Evolutionary conservation across 1,284 basidiomycete species (phyloP).

Genomic region (Cerrena zonata): DNA sequence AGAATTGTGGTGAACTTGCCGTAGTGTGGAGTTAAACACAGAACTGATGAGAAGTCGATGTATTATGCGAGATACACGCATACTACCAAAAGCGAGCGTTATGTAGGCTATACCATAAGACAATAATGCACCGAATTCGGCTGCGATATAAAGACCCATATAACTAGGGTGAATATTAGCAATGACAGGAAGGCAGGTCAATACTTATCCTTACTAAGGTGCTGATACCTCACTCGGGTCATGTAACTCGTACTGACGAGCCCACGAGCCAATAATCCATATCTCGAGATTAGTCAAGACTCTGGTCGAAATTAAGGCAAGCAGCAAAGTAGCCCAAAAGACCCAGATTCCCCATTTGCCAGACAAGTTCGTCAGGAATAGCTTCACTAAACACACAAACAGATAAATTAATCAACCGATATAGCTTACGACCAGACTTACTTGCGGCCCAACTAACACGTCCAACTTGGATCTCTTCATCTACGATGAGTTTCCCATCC

Average conservation of each 20-base stretch:
- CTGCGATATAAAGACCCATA: constrained; percentile 35
- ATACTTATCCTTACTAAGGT: constrained; percentile 9
- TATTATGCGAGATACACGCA: constrained; percentile 48
- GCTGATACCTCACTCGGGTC: constrained; percentile 11
- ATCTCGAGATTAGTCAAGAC: constrained; percentile 2
- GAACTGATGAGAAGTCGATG: constrained; percentile 48
- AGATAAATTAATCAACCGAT: no score
- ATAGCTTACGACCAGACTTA: no score
- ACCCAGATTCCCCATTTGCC: background rate
- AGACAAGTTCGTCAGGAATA: constrained; percentile 6
- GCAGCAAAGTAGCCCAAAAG: constrained; percentile 10
- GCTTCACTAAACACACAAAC: constrained; percentile 6
- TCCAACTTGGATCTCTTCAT: constrained; percentile 55
- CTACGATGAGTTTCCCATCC: constrained; percentile 46
- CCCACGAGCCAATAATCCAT: constrained; percentile 15
- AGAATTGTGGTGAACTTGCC: constrained; percentile 20
- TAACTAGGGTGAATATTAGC: constrained; percentile 25
- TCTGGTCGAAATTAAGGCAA: background rate
- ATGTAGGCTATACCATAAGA: constrained; percentile 22
- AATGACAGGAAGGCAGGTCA: background rate
- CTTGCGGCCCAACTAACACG: constrained; percentile 43
- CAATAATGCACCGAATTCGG: constrained; percentile 24
- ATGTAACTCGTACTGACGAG: constrained; percentile 18
- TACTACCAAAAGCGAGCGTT: constrained; percentile 33
- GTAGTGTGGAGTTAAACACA: constrained; percentile 50